These are phyloP conservation scores for Serendipita sp. DNA, from an alignment of 768 basidiomycete species.

Conservation along the genomic window DNA sequence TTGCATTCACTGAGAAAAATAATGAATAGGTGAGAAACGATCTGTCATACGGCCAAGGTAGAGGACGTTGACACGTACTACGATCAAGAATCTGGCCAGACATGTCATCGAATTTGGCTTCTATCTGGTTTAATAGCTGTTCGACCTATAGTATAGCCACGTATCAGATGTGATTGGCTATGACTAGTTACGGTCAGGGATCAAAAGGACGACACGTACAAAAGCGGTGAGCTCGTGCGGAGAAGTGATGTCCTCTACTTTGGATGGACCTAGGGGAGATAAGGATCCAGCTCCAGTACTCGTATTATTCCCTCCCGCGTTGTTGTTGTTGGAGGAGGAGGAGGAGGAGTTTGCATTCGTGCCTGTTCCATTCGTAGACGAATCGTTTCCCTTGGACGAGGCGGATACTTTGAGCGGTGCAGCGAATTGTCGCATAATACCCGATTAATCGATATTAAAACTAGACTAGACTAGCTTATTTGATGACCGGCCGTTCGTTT, in stretches of 20 bases:
- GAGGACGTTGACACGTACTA: slow-evolving; percentile 30
- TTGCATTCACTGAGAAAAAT: slow-evolving; percentile 56
- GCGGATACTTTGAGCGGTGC: slow-evolving; percentile 1
- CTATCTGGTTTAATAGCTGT: slow-evolving; percentile 73
- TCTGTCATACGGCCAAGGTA: slow-evolving; percentile 10
- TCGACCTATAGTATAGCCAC: slow-evolving; percentile 45
- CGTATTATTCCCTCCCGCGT: background rate
- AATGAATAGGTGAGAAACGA: slow-evolving; percentile 5
- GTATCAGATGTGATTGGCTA: background rate
- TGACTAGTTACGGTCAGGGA: slow-evolving; percentile 4
- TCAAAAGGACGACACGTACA: slow-evolving; percentile 32
- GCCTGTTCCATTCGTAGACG: background rate
- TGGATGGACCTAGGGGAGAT: slow-evolving; percentile 11
- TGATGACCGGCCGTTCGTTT: background rate
- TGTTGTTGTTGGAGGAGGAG: background rate
- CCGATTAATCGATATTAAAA: background rate
- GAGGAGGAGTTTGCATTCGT: background rate
- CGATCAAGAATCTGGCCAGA: slow-evolving; percentile 73
- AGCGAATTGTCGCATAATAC: background rate
- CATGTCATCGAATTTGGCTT: slow-evolving; percentile 84
- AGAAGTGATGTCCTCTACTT: slow-evolving; percentile 59
- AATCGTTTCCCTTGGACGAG: background rate
- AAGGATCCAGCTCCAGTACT: background rate
- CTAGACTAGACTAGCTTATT: no score
- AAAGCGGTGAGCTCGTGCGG: slow-evolving; percentile 91